These are phyloP conservation scores for Auricularia heimuer DNA, from an alignment of 768 basidiomycete genomes.

Conservation along the genomic window DNA sequence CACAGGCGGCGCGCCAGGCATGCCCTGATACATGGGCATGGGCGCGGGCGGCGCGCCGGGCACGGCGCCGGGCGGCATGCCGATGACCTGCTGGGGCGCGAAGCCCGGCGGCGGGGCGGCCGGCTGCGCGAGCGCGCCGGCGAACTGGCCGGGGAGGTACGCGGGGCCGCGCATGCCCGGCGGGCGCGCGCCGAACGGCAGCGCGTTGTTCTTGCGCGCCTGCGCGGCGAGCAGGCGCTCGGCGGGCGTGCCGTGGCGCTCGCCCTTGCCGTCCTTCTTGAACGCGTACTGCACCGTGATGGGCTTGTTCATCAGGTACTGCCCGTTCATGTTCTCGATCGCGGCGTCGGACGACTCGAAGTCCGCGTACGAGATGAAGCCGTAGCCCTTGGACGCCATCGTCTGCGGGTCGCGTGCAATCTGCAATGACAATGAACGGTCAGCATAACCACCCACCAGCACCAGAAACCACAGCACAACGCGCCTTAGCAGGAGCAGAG, in stretches of 20 bases:
- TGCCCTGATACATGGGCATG: conserved; percentile 16
- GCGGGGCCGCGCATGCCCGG: conserved; percentile 60
- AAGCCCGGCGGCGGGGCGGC: conserved; percentile 78
- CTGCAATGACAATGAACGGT: conserved; percentile 30
- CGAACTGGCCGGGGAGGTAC: conserved; percentile 83
- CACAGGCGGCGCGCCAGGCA: conserved; percentile 16
- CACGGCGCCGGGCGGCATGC: conserved; percentile 12
- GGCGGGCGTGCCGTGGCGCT: conserved; percentile 93
- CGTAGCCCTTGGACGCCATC: conserved; percentile 91
- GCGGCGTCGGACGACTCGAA: conserved; percentile 97
- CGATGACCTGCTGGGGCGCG: conserved; percentile 56
- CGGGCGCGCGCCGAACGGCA: conserved; percentile 68
- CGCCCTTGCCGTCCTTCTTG: conserved; percentile 98
- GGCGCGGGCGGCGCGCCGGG: conserved; percentile 22
- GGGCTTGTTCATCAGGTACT: conserved; percentile 97
- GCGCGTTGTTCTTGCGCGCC: conserved; percentile 89
- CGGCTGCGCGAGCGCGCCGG: conserved; percentile 66
- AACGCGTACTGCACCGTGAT: conserved; percentile 97
- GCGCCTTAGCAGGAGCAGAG: conserved; percentile 82
- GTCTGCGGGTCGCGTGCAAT: conserved; percentile 81
- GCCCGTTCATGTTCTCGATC: conserved; percentile 92
- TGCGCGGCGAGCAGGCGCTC: conserved; percentile 93
- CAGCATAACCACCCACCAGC: not conserved
- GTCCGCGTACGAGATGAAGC: conserved; percentile 94
- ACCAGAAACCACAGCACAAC: conserved; percentile 12